Conservation (phyloP, 2,329 filamentous ascomycete species). For the Diaporthe destruens region DNA sequence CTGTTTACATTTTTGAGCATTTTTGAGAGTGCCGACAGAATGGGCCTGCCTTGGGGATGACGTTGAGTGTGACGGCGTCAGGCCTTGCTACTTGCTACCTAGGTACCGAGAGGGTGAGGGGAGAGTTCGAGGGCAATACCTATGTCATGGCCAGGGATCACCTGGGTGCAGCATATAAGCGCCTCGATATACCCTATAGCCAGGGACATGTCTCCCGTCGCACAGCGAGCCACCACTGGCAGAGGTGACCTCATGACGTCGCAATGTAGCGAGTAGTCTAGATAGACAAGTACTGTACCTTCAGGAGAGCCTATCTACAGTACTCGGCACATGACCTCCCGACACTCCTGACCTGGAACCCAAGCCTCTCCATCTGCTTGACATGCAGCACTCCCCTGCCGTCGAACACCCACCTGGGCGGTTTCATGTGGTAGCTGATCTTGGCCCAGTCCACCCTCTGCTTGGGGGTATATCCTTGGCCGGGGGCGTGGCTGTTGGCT, state of each 20-base stretch:
- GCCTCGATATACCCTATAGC: conserved; percentile 6
- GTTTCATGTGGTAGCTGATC: conserved; percentile 63
- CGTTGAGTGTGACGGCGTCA: conserved; percentile 26
- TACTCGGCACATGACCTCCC: conserved; percentile 54
- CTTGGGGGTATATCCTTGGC: conserved; percentile 60
- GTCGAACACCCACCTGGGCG: conserved; percentile 69
- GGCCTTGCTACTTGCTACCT: conserved; percentile 33
- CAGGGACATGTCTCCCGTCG: too few species aligned
- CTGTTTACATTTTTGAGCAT: neutral
- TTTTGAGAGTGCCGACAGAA: neutral
- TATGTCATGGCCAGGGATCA: conserved; percentile 39
- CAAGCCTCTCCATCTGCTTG: conserved; percentile 61
- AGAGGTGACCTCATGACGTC: conserved; percentile 11
- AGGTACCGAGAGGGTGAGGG: neutral
- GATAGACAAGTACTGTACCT: too few species aligned
- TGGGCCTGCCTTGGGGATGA: conserved; percentile 16
- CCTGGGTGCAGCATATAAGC: conserved; percentile 12
- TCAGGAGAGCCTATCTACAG: too few species aligned
- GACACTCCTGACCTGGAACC: conserved; percentile 65
- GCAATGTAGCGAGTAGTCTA: too few species aligned
- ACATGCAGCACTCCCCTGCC: conserved; percentile 67
- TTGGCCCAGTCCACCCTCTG: conserved; percentile 65
- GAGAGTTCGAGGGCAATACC: conserved; percentile 2
- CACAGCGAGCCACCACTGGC: too few species aligned
- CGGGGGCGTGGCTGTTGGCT: conserved; percentile 58